Percentiles rank a stretch among this genome's conserved stretches.
Conservation (phyloP, 148 eudicot genomes). For the Cornus suecica region DNA sequence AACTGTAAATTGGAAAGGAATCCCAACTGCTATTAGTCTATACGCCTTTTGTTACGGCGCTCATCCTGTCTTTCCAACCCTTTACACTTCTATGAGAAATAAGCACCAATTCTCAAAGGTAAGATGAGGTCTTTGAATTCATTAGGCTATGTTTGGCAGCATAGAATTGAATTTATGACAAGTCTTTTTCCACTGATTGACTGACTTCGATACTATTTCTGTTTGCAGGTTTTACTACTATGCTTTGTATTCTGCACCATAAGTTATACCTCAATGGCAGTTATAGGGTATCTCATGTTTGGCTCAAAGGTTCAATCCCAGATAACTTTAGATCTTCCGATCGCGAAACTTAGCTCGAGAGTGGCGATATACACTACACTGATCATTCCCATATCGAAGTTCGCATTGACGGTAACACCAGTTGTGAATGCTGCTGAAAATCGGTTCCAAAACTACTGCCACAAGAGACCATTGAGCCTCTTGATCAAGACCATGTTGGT, state of each 20-base stretch:
- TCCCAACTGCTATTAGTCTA: conserved; percentile 28
- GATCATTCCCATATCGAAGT: conserved; percentile 45
- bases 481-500: conserved; percentile 34
- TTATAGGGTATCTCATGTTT: conserved; percentile 51
- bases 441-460: conserved; percentile 9
- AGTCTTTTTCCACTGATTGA: too few species aligned
- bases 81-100: conserved; percentile 36
- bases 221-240: conserved; percentile 31
- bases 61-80: conserved; percentile 40
- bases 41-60: conserved; percentile 41
- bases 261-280: conserved; percentile 37
- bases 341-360: conserved; percentile 23
- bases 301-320: conserved; percentile 38
- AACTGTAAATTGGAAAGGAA: conserved; percentile 21
- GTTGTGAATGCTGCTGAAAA: conserved; percentile 27
- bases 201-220: neutral
- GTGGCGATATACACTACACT: conserved; percentile 47
- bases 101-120: conserved; percentile 31
- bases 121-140: neutral
- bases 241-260: conserved; percentile 33
- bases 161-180: too few species aligned
- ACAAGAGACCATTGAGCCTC: conserved; percentile 12
- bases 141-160: too few species aligned
- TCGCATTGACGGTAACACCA: conserved; percentile 41
- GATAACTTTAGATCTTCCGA: conserved; percentile 50